Base-by-base conservation (phyloP, 108 stramenopile species). In the Schizochytrium sp. region DNA sequence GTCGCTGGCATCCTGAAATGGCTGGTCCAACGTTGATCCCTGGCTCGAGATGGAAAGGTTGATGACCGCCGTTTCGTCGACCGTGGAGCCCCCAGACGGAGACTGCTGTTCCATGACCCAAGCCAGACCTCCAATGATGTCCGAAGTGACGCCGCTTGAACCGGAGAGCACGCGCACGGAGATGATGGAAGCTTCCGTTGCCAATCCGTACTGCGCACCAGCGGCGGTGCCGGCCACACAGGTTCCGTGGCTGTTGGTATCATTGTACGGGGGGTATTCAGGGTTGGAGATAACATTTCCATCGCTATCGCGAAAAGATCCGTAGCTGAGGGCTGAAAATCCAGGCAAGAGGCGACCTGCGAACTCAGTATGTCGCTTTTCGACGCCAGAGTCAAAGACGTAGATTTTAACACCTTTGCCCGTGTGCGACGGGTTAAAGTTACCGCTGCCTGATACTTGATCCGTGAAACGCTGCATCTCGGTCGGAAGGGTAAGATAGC, bases 141-240 rank as follows among this genome's bases (percentile, higher is more conserved):
- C 76, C n/a, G 76, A 21, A 23, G 45, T 25, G 23, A 23, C 28
- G 28, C 76, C 76, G 28, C 48, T 53, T 14, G 23, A 4, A 18
- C 76, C 76, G 23, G 6, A 8, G 12, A 91, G 25, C 44, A 89
- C 72, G 16, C 29, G 23, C 45, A 89, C 72, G 6, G 72, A 29
- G 6, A 89, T 14, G 44, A 88, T 18, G 88, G 21, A 21, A 2
- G 88, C 72, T 29, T 76, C 43, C 5, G n/a, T 3, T 0, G 63
- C 72, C 10, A 88, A 18, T 47, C 88, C 88, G 28, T 87, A 18
- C 12, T 23, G 28, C 28, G 57, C 57, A 5, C 88, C 90, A 28
- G 88, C 88, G 44, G 63, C 87, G 4, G 90, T 89, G 23, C 90
- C 90, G 44, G 88, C 57, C 29, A 72, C 71, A 57, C 88, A 87